phyloP scores from a whole-genome alignment of 2,329 filamentous ascomycete genomes.

The Cladosporium velox region DNA sequence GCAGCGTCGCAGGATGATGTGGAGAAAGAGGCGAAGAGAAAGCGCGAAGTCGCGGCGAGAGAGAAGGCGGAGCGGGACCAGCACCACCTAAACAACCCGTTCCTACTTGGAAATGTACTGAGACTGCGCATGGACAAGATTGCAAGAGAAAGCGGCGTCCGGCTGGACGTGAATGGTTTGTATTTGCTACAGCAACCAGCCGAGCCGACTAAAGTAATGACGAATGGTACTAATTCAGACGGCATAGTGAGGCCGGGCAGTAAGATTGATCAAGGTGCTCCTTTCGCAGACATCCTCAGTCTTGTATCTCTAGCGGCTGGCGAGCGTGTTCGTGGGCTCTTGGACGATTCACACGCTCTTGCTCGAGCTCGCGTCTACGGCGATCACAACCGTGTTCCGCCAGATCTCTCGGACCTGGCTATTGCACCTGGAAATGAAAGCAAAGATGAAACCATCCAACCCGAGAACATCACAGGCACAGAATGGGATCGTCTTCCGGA shows the following conservation, averaged over 20 bases:
- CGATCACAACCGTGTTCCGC: constrained; percentile 76
- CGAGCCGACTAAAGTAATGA: constrained; percentile 29
- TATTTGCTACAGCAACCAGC: constrained; percentile 38
- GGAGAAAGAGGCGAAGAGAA: constrained; percentile 64
- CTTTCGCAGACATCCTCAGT: constrained; percentile 78
- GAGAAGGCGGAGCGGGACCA: constrained; percentile 61
- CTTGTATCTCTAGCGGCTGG: constrained; percentile 81
- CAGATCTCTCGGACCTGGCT: constrained; percentile 69
- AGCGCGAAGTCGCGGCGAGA: constrained; percentile 67
- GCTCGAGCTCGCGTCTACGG: constrained; percentile 72
- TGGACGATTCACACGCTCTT: constrained; percentile 75
- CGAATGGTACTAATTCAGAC: constrained; percentile 32
- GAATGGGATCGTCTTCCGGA: constrained; percentile 33
- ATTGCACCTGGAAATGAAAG: constrained; percentile 38
- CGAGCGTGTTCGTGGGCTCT: constrained; percentile 71
- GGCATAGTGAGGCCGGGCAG: constrained; percentile 34
- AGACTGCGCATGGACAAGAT: constrained; percentile 59
- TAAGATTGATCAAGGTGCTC: constrained; percentile 69
- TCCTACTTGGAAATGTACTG: constrained; percentile 64
- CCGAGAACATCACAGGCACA: constrained; percentile 38
- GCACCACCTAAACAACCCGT: constrained; percentile 72
- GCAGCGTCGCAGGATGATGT: constrained; percentile 65
- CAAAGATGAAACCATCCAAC: constrained; percentile 36
- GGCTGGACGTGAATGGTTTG: constrained; percentile 60
- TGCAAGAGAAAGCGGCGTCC: constrained; percentile 59